Evolutionary conservation across 2,329 filamentous ascomycete genomes (phyloP), one percentile per base, ranked within the genome.

Genomic region (Xylaria sp.): DNA sequence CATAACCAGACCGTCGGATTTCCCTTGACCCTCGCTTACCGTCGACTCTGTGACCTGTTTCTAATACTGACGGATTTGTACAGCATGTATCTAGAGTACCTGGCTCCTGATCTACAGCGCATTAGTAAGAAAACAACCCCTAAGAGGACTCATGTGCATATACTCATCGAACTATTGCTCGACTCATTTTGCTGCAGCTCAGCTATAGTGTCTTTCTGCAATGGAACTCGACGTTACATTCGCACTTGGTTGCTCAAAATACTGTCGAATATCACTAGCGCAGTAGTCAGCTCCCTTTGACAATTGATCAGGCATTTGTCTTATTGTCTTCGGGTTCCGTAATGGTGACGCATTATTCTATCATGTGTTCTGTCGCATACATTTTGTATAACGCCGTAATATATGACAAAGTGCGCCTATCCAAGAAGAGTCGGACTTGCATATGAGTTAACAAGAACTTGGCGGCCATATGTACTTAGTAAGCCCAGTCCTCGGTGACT

Each of bases 1-100:
- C 68, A 47, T 66, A 69, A 54, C 70, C 70, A 63, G 29, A 44
- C 65, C 70, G 68, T 70, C 70, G 70, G 70, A 69, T 68, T 65
- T 35, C 13, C 13, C 16, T 10, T 44, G 23, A 48, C 47, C 35
- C 44, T 63, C 54, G 18, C 54, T 63, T 35, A 63, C 55, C 58
- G 21, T 50, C 44, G 44, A 54, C 32, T 60, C 57, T 53, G 48
- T 32, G 54, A 48, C 55, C 54, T 40, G 27, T 57, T 25, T 58
- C 59, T 67, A 54, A 47, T 54, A 62, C 53, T 42, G 21, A 32
- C 58, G 37, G 32, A 35, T 16, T 23, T 40, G 16, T 53, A 55
- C n/a, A 25, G 25, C 32, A 40, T 12, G 9, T 32, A 40, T 12
- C 5, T 32, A 48, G 25, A 6, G 5, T 42, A 48, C 40, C 27